Evolutionary conservation across 208 protist species (phyloP), one percentile per base, ranked within the genome.

Genomic region (Leishmania lainsoni): DNA sequence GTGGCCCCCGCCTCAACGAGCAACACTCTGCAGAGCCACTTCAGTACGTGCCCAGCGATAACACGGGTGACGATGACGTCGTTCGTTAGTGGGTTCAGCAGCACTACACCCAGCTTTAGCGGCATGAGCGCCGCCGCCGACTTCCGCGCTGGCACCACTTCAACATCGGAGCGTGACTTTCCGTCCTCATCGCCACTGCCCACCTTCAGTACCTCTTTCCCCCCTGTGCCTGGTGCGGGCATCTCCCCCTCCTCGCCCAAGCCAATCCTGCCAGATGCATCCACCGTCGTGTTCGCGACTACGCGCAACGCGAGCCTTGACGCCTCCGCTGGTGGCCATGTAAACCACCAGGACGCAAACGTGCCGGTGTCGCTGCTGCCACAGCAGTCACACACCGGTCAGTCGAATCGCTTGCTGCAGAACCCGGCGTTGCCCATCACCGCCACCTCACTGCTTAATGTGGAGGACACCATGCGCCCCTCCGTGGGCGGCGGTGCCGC

Each of bases 241-340:
- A 66, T 20, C 32, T 10, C 35, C 22, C 39, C 74, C 39, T 29
- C 35, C 16, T 77, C 17, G 32, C 32, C 39, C 74, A 26, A 68
- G 35, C 39, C 5, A 5, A 39, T 56, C 8, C 17, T 48, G 26
- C 9, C 74, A 58, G 74, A 68, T 42, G 35, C 74, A 51, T 9
- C 56, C 32, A 35, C 39, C 8, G 74, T 39, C 2, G 51, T 20
- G 2, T 39, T 45, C 8, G 20, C 56, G 8, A 45, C 22, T 6
- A 77, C 74, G 5, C 35, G 52, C 74, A 42, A 39, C 51, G 74
- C 56, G 39, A 66, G 35, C 39, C 35, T 77, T 14, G 74, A 68
- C 35, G 72, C 26, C 51, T 49, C 39, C 22, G 48, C 8, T 26
- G 54, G 35, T 17, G 56, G 3, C 9, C 72, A 61, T 14, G 12